Percentiles rank a stretch among this genome's conserved stretches.
These are phyloP conservation scores for Ustilago trichophora DNA, from an alignment of 1,284 basidiomycete genomes.

Conservation along the genomic window DNA sequence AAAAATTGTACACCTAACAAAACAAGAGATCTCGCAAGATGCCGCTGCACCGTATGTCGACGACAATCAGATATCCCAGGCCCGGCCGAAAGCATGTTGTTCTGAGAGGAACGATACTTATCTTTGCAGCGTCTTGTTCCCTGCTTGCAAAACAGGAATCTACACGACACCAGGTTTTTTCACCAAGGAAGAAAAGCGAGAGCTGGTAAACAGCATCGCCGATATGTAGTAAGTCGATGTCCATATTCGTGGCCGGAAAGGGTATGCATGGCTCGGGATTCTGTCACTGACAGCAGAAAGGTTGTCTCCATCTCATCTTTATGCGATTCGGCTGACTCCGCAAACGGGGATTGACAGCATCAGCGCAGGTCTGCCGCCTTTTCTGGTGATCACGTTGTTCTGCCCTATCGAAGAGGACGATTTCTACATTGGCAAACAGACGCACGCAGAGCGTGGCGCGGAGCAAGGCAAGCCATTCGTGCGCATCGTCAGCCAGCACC, in stretches of 20 bases:
- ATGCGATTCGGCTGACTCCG: no score
- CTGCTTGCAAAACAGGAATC: slow-evolving; percentile 8
- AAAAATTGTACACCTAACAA: not conserved
- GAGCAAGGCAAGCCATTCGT: slow-evolving; percentile 27
- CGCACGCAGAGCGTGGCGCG: slow-evolving; percentile 5
- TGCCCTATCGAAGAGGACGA: slow-evolving; percentile 19
- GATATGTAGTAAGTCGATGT: slow-evolving; percentile 12
- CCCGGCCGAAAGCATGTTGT: no score
- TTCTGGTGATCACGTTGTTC: slow-evolving; percentile 27
- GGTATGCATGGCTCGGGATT: no score
- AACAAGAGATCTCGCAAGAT: not conserved
- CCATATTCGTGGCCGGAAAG: no score
- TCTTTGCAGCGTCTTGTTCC: no score
- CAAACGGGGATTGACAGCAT: slow-evolving; percentile 4
- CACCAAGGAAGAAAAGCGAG: slow-evolving; percentile 11
- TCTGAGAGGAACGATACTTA: no score
- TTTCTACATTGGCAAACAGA: slow-evolving; percentile 28
- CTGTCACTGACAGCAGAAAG: no score
- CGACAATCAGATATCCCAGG: no score
- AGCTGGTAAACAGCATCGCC: slow-evolving; percentile 16
- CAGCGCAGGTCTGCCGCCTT: slow-evolving; percentile 9
- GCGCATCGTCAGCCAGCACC: slow-evolving; percentile 25
- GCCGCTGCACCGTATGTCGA: slow-evolving; percentile 9
- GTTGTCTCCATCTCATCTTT: no score
- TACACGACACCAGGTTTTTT: slow-evolving; percentile 10